Evolutionary conservation across 164 flowering plant species (phyloP).

Genomic region (Brasenia schreberi): DNA sequence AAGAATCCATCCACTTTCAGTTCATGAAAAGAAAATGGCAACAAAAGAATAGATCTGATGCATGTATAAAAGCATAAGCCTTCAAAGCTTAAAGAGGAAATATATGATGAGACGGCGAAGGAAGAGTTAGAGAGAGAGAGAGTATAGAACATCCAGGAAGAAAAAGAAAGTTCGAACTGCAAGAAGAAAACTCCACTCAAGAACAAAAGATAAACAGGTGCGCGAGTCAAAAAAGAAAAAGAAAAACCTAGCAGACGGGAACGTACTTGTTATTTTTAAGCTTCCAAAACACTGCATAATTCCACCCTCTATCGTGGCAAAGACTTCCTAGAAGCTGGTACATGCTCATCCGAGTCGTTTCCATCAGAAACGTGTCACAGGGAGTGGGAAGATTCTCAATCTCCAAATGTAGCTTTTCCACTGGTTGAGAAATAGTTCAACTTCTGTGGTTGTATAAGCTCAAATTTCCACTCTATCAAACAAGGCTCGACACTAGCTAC

Average conservation of each 20-base stretch:
- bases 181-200: not conserved
- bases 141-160: not conserved
- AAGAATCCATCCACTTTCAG: not conserved
- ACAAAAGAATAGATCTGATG: not conserved
- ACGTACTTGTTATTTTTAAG: constrained; percentile 39
- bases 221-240: not conserved
- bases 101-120: too few relatives aligned
- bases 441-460: not conserved
- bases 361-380: not conserved
- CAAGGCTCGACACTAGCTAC: constrained; percentile 38
- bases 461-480: not conserved
- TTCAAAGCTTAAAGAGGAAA: not conserved
- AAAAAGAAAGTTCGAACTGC: not conserved
- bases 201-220: not conserved
- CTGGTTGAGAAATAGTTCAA: constrained; percentile 2
- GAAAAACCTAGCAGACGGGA: not conserved
- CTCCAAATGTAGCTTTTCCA: not conserved
- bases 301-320: constrained; percentile 58
- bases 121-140: too few relatives aligned
- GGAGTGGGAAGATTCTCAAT: not conserved
- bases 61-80: too few relatives aligned
- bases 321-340: constrained; percentile 41
- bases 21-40: not conserved
- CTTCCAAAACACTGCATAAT: constrained; percentile 89
- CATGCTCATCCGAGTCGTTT: not conserved